Conservation (phyloP, 2,329 filamentous ascomycete species). For the Trichoderma brevicompactum region DNA sequence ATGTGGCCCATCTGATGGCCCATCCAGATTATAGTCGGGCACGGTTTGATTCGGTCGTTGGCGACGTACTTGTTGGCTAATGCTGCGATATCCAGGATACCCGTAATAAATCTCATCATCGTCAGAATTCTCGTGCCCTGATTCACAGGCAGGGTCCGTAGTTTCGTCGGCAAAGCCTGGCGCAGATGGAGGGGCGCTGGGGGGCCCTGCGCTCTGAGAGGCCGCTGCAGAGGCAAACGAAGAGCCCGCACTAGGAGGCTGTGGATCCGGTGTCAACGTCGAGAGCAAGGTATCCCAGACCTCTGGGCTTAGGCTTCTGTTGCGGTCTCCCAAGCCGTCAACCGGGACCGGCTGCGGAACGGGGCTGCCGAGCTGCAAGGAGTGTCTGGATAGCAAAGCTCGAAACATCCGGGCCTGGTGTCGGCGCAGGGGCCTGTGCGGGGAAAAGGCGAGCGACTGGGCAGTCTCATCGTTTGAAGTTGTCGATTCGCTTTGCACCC, state of each 20-base stretch:
- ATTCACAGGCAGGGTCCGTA: constrained; percentile 54
- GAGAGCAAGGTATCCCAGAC: constrained; percentile 81
- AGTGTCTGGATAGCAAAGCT: background rate
- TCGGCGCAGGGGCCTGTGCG: constrained; percentile 2
- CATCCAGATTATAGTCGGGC: constrained; percentile 32
- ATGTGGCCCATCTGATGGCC: constrained; percentile 27
- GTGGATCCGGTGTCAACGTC: constrained; percentile 80
- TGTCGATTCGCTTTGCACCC: constrained; percentile 1
- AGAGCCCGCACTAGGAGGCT: constrained; percentile 77
- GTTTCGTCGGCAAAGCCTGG: constrained; percentile 45
- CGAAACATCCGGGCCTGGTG: constrained; percentile 14
- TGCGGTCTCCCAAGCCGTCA: constrained; percentile 82
- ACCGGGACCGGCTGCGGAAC: constrained; percentile 39
- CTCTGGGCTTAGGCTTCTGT: constrained; percentile 79
- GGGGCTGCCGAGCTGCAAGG: constrained; percentile 3
- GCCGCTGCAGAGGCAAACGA: constrained; percentile 72
- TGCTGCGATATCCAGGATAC: constrained; percentile 32
- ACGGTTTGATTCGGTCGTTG: constrained; percentile 28
- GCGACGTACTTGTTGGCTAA: constrained; percentile 15
- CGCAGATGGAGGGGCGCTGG: constrained; percentile 45
- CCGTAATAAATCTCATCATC: constrained; percentile 56
- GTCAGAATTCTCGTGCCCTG: constrained; percentile 60
- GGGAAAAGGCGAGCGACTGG: background rate
- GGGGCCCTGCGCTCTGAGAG: constrained; percentile 49
- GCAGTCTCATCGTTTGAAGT: constrained; percentile 7